Evolutionary conservation across 352 stramenopile species (phyloP), one percentile per base, ranked within the genome.

Genomic region (Phytophthora hibernalis): DNA sequence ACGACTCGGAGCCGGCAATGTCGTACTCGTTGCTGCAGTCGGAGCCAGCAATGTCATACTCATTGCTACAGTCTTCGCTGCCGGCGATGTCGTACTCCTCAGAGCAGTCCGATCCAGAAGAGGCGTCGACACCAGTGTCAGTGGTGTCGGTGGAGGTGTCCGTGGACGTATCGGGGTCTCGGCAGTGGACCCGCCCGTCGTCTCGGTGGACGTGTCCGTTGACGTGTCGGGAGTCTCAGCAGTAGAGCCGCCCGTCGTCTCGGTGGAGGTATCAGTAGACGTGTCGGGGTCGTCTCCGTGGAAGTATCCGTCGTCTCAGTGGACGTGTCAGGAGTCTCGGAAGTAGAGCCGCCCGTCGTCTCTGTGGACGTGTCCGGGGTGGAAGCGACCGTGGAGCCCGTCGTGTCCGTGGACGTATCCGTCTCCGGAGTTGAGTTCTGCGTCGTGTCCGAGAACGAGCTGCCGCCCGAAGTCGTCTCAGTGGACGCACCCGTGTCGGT

Each of bases 21-120:
- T 77, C 66, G 11, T 47, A 60, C 18, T 62, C 70, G n/a, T 77
- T 26, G 12, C 35, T 20, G 54, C 76, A 84, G 40, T 82, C 70
- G 0, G 49, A 63, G 15, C 65, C 65, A 33, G 67, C 74, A 31
- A 80, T 77, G 62, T 79, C 72, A 16, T 64, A 61, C 6, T 59
- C 63, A 13, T 74, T 21, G 10, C 4, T 40, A 58, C 74, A 74
- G 53, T 72, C 70, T 9, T 65, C 69, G 2, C 13, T 54, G 28
- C 58, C 62, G 31, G 62, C 62, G 35, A 64, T 47, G 40, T 66
- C 60, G 50, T 63, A 61, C 18, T 59, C 59, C 26, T 68, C 53
- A 10, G 38, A 56, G 49, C 62, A 70, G 40, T 70, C 62, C 12
- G 54, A 47, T 3, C 45, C 44, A 18, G 47, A 10, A 16, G 61